These are phyloP conservation scores for Spirogloea muscicola DNA, from an alignment of 139 green algal genomes.

Conservation along the genomic window DNA sequence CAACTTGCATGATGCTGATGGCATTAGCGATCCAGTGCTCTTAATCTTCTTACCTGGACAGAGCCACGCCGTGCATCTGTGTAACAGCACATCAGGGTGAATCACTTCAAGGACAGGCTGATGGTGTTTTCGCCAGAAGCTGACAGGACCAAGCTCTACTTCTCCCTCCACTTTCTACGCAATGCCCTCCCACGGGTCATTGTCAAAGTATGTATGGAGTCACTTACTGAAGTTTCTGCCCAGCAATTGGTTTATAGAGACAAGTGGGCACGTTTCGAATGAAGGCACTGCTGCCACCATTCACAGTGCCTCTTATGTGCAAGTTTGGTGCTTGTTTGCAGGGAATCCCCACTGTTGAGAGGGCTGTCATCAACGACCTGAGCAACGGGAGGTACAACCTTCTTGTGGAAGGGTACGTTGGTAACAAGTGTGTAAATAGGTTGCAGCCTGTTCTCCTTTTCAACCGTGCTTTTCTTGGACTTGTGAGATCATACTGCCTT, in stretches of 20 bases:
- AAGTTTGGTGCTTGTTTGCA: background rate
- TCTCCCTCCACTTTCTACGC: slow-evolving; percentile 56
- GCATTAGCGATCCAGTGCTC: no score
- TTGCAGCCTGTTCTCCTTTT: no score
- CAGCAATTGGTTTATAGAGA: background rate
- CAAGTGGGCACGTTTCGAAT: no score
- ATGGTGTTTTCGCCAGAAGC: slow-evolving; percentile 43
- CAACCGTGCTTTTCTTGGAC: no score
- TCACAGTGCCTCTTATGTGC: background rate
- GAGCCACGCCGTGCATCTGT: no score
- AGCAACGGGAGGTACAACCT: slow-evolving; percentile 60
- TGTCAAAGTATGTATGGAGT: slow-evolving; percentile 49
- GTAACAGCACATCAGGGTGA: slow-evolving; percentile 49
- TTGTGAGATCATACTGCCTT: no score
- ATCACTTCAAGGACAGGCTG: slow-evolving; percentile 38
- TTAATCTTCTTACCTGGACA: no score
- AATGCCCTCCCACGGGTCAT: slow-evolving; percentile 68
- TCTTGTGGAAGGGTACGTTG: slow-evolving; percentile 76
- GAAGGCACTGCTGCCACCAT: no score
- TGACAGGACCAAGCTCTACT: slow-evolving; percentile 25
- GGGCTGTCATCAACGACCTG: slow-evolving; percentile 82
- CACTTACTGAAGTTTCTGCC: background rate
- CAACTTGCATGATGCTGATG: no score
- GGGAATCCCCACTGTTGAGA: slow-evolving; percentile 80
- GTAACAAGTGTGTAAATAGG: no score